Percentiles rank a stretch among this genome's conserved stretches.
Evolutionary conservation across 352 stramenopile species (phyloP).

Genomic region (Globisporangium viniferum): DNA sequence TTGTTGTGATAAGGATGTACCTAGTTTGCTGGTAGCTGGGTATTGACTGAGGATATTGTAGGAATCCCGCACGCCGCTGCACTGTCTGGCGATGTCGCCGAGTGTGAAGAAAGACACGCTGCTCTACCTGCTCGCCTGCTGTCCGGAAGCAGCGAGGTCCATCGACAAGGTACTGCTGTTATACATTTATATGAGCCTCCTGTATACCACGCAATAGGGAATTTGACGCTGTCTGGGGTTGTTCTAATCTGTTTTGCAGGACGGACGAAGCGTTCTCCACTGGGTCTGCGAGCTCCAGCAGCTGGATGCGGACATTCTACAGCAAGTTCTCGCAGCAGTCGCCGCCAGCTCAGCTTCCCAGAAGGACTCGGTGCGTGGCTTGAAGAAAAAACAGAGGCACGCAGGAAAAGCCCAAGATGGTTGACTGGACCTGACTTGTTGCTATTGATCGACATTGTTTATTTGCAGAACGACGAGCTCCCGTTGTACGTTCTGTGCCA

Average conservation of each 20-base stretch:
- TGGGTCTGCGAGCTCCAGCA: conserved; percentile 44
- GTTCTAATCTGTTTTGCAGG: conserved; percentile 16
- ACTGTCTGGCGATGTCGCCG: conserved; percentile 31
- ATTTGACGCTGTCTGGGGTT: neutral
- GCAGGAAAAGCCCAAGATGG: neutral
- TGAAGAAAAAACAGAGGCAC: neutral
- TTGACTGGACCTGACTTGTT: neutral
- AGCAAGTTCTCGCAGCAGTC: conserved; percentile 11
- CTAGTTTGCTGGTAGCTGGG: neutral
- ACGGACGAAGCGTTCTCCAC: conserved; percentile 48
- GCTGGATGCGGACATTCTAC: conserved; percentile 28
- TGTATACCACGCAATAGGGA: neutral
- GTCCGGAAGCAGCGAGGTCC: conserved; percentile 25
- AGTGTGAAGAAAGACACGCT: conserved; percentile 32
- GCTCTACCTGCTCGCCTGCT: conserved; percentile 35
- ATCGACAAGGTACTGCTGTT: conserved; percentile 30
- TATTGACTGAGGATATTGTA: conserved; percentile 6
- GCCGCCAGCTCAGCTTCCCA: conserved; percentile 18
- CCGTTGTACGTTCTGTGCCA: conserved; percentile 56
- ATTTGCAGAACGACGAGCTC: conserved; percentile 44
- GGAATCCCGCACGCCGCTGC: conserved; percentile 42
- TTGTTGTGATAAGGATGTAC: neutral
- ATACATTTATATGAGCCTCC: neutral
- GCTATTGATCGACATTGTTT: neutral
- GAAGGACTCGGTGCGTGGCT: conserved; percentile 12